These are phyloP conservation scores for Boletus rubroflammeus DNA, from an alignment of 768 basidiomycete species.

Conservation along the genomic window DNA sequence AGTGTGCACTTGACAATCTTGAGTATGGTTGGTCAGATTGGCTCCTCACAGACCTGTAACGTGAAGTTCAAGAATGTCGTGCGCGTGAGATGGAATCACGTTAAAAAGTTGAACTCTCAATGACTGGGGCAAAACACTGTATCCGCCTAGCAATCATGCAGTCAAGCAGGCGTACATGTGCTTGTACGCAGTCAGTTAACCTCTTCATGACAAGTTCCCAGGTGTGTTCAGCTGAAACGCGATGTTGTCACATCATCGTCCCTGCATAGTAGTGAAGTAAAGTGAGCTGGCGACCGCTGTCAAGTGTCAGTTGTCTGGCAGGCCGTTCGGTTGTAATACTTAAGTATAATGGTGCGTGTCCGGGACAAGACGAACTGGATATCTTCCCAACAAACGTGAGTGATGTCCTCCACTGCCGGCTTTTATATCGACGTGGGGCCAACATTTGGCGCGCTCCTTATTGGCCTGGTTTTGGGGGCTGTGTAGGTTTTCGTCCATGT, in stretches of 20 bases:
- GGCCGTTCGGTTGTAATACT: neutral
- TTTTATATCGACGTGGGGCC: neutral
- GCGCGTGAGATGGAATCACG: no score
- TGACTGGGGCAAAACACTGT: no score
- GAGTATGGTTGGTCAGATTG: no score
- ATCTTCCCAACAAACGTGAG: neutral
- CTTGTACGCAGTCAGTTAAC: no score
- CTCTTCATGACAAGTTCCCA: no score
- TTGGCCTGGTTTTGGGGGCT: neutral
- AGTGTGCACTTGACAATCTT: no score
- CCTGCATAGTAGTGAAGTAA: neutral
- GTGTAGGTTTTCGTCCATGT: neutral
- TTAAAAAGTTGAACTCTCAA: no score
- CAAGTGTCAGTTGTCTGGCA: neutral
- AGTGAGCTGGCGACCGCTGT: neutral
- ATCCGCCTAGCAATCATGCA: no score
- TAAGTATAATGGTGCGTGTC: neutral
- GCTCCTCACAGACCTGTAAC: no score
- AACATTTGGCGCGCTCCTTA: neutral
- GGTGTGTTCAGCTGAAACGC: neutral
- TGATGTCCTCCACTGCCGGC: neutral
- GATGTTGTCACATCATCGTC: neutral
- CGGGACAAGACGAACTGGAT: neutral
- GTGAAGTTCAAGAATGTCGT: no score
- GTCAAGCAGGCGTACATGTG: no score